phyloP scores from a whole-genome alignment of 495 filamentous ascomycete genomes.

The Penicillium turbatum region DNA sequence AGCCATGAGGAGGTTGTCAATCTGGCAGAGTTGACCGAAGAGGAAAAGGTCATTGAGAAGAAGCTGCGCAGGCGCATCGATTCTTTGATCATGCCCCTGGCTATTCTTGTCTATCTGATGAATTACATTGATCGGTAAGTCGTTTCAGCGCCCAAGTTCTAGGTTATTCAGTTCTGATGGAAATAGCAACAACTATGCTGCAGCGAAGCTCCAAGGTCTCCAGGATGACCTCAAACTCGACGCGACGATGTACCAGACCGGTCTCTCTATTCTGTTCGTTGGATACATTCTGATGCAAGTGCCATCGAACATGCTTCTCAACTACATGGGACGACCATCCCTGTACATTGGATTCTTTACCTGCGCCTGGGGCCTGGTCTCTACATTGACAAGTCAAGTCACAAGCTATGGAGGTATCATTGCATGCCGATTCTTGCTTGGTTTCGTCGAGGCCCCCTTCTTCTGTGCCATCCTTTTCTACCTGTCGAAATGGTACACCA shows the following conservation, averaged over 20 bases:
- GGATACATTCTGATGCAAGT: conserved; percentile 54
- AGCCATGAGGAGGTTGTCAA: conserved; percentile 43
- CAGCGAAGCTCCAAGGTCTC: conserved; percentile 53
- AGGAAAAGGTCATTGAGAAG: conserved; percentile 45
- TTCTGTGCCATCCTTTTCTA: conserved; percentile 52
- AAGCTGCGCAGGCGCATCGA: conserved; percentile 49
- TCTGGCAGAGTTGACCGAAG: conserved; percentile 36
- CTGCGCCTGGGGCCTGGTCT: conserved; percentile 51
- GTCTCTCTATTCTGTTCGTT: conserved; percentile 50
- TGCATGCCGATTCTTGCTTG: conserved; percentile 51
- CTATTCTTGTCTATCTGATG: conserved; percentile 54
- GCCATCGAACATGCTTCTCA: conserved; percentile 57
- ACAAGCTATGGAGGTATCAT: conserved; percentile 50
- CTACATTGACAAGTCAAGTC: conserved; percentile 48
- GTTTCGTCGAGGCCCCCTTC: conserved; percentile 50
- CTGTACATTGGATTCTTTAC: conserved; percentile 49
- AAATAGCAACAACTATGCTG: conserved; percentile 51
- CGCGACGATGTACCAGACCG: conserved; percentile 42
- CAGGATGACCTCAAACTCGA: conserved; percentile 40
- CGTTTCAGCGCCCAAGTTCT: background rate
- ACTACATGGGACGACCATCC: conserved; percentile 51
- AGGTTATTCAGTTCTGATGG: conserved; percentile 7
- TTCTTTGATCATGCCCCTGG: conserved; percentile 50
- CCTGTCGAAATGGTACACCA: conserved; percentile 58
- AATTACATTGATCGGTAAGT: conserved; percentile 52